Evolutionary conservation across 768 basidiomycete species (phyloP), one percentile per base, ranked within the genome.

Genomic region (Agaricus bisporus): DNA sequence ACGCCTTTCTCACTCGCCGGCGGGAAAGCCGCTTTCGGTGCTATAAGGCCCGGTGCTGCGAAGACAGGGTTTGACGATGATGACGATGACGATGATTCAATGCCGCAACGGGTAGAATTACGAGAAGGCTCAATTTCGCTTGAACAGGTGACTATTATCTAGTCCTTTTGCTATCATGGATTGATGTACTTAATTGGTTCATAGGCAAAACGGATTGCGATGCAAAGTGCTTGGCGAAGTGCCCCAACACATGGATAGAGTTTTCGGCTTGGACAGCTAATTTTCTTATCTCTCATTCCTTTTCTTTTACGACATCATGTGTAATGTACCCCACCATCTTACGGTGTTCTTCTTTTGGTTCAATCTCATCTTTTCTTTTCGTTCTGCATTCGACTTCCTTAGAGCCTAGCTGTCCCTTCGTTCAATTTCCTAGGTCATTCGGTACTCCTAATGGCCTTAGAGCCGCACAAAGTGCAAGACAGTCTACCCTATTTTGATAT

Each of bases 141-240:
- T 55, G 95, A 98, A 59, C 95, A 98, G 80, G 93, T 92, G 60
- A 25, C 77, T 67, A 17, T 42, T 35, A 54, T 44, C 52, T 43
- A 35, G 15, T 4, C 32, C 10, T 9, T 45, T 39, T 49, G 18
- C 32, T 20, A 26, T 26, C 55, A 17, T n/a, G 8, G 29, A 32
- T 32, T 11, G 11, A 25, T 52, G 32, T 44, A 20, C 14, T 48
- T 10, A 53, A 41, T 61, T 22, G 44, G 56, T 35, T 36, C 52
- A 37, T 56, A 91, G 87, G 90, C 90, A 4, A 79, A 83, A 58
- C 83, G 90, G 43, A 93, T 93, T 59, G 83, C 90, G 15, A 80
- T 93, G 82, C 91, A 92, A 67, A 92, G 91, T 58, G 91, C 90
- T 41, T 93, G 91, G 90, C 80, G 90, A 65, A 77, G 85, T 22